Base-by-base conservation (phyloP, 2,329 filamentous ascomycete genomes). In the Talaromyces islandicus region DNA sequence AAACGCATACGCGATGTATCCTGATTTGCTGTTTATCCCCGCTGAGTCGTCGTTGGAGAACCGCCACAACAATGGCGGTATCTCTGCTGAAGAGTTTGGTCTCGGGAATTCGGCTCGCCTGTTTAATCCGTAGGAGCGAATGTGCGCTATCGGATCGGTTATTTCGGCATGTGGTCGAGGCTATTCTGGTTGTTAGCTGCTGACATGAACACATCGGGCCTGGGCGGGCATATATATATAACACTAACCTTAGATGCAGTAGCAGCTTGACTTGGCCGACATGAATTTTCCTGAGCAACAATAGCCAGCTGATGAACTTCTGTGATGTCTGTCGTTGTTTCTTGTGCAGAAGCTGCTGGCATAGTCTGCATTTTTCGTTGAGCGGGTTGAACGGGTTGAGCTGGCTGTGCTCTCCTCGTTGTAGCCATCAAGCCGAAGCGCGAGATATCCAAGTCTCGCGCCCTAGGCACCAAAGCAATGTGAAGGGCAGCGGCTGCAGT, bases 11-110 rank as follows among this genome's bases (percentile, higher is more conserved):
- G 72, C 71, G 0, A 66, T 19, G n/a, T 73, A 67, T 0, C 62
- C 14, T 1, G 35, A 60, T 1, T 51, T 61, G 0, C 61, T 65
- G 54, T 76, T 77, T 1, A 71, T 58, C 0, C 75, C 75, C 50
- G 68, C 67, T 0, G 70, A 72, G 0, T 71, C 63, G 1, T 60
- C 24, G 27, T 74, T 73, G 1, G 65, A 72, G 64, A 70, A 76
- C 12, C 75, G 63, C 54, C 71, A 77, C 0, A 75, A 41, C 1
- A 76, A n/a, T 0, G 61, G 63, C 10, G 73, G 72, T 3, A 69
- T 61, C 24, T 58, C 21, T 7, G 2, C n/a, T 3, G 55, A 21
- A 21, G 38, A 25, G 21, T 19, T 38, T 27, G 59, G 35, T 19
- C 21, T 43, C 14, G 54, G 14, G 19, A 50, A 46, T 27, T 21